Evolutionary conservation across 306 rosid genomes (phyloP).

Genomic region (Amphicarpaea edgeworthii): DNA sequence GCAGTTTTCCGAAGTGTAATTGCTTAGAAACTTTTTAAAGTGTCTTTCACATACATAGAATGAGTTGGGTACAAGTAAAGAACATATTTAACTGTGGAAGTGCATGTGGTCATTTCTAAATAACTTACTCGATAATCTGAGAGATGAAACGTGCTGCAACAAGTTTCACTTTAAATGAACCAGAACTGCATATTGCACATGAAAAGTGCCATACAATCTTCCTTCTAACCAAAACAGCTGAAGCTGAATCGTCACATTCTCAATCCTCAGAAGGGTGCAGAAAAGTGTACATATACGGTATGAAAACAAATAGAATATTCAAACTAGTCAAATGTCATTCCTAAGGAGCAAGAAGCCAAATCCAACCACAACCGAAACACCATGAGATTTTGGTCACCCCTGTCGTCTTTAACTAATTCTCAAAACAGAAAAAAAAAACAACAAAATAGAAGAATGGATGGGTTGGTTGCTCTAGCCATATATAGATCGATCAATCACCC

Average conservation of each 20-base stretch:
- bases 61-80: constrained; percentile 51
- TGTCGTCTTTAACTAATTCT: constrained; percentile 28
- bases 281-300: constrained; percentile 6
- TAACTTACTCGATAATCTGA: constrained; percentile 38
- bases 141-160: constrained; percentile 24
- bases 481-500: neutral
- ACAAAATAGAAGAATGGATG: constrained; percentile 1
- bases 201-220: constrained; percentile 28
- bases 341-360: constrained; percentile 47
- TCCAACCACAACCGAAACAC: constrained; percentile 51
- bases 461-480: constrained; percentile 29
- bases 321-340: constrained; percentile 23
- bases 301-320: constrained; percentile 4
- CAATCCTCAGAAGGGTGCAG: constrained; percentile 9
- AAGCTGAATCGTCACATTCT: constrained; percentile 9
- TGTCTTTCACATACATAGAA: constrained; percentile 26
- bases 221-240: constrained; percentile 10
- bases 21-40: constrained; percentile 17
- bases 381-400: neutral
- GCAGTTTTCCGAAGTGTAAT: constrained; percentile 13
- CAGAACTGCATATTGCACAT: neutral
- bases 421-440: neutral
- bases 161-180: constrained; percentile 21
- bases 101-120: constrained; percentile 13
- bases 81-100: constrained; percentile 40